A percentile compares a stretch with the other conserved stretches of the same genome.
phyloP scores from a whole-genome alignment of 139 green algal genomes.

The Chlorella vulgaris region DNA sequence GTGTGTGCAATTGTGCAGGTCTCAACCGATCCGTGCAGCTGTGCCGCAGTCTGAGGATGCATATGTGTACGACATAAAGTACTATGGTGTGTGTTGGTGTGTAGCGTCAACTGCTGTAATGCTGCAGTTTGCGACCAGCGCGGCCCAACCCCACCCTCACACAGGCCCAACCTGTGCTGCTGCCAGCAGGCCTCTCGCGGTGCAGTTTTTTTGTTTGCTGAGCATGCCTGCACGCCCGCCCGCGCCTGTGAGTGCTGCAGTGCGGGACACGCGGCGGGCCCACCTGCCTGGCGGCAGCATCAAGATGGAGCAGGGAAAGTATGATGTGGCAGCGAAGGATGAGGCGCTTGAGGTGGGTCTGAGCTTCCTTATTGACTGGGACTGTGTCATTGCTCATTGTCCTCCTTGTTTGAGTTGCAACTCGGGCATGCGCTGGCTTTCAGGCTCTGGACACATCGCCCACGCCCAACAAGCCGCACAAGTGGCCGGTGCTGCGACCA shows the following conservation, averaged over 20 bases:
- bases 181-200: no score
- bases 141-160: no score
- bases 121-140: neutral
- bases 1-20: no score
- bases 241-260: conserved; percentile 14
- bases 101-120: neutral
- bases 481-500: conserved; percentile 4
- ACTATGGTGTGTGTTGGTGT: conserved; percentile 56
- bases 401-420: no score
- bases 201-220: neutral
- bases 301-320: conserved; percentile 36
- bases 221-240: neutral
- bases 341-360: conserved; percentile 21
- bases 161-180: no score
- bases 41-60: conserved; percentile 65
- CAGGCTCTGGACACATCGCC: conserved; percentile 23
- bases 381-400: no score
- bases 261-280: conserved; percentile 47
- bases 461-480: conserved; percentile 23
- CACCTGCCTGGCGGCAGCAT: conserved; percentile 54
- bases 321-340: conserved; percentile 13
- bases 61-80: conserved; percentile 81
- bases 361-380: neutral
- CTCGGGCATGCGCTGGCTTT: no score
- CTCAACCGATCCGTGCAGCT: conserved; percentile 57